Evolutionary conservation across 257 asterid genomes (phyloP).

Genomic region (Penstemon davidsonii): DNA sequence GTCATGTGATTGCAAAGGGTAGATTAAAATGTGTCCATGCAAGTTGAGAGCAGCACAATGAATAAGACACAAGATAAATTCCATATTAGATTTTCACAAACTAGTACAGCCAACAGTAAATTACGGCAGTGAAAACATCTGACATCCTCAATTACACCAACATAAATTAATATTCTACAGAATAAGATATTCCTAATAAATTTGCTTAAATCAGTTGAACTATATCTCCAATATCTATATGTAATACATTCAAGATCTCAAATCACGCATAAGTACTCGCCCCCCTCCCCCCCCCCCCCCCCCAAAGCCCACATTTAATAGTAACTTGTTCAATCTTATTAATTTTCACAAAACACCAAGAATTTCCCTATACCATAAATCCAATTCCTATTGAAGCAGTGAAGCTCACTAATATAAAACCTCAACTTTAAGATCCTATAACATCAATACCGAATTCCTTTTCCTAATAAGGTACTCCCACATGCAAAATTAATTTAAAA

Average conservation of each 20-base stretch:
- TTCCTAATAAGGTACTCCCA: too few species aligned
- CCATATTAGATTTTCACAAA: background rate
- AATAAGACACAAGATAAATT: background rate
- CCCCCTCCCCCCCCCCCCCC: background rate
- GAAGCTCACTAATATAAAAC: background rate
- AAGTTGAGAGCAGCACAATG: conserved; percentile 2
- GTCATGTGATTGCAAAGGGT: background rate
- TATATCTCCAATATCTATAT: too few species aligned
- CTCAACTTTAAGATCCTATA: conserved; percentile 6
- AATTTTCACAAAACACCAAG: background rate
- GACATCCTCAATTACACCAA: background rate
- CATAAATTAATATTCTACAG: background rate
- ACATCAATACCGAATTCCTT: background rate
- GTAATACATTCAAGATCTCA: too few species aligned
- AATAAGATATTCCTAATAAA: background rate
- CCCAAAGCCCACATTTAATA: background rate
- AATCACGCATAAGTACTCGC: background rate
- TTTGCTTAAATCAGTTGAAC: background rate
- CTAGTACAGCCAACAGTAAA: too few species aligned
- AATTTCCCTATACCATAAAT: background rate
- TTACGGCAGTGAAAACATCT: too few species aligned
- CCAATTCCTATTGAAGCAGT: conserved; percentile 3
- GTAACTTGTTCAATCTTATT: background rate
- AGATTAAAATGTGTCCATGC: background rate
- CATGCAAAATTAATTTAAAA: background rate